Base-by-base conservation (phyloP, 495 filamentous ascomycete genomes). In the Neurospora discreta region DNA sequence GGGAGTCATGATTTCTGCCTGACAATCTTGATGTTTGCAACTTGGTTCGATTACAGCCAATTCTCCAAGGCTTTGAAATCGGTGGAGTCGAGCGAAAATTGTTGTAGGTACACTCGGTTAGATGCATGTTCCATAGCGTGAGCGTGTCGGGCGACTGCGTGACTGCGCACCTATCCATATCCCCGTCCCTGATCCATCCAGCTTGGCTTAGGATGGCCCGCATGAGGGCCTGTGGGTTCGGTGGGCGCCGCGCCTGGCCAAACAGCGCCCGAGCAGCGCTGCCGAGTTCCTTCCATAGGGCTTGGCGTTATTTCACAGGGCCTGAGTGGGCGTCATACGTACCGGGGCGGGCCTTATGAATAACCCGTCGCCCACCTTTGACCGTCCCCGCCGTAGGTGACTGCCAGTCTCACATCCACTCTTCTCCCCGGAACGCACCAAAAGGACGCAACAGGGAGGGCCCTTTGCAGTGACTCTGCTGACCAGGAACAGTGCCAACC, bases 301-400 rank as follows among this genome's bases (percentile, higher is more conserved):
- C 69, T 70, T 70, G 69, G 69, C 69, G 23, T 60, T 58, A 70
- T 70, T 70, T 70, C 40, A 70, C 69, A 23, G 39, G 69, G 68
- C 68, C 20, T 58, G 46, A 58, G 46, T 58, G 20, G 46, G 52
- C 52, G 52, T 65, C 52, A 52, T 52, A 52, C n/a, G 20, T 52
- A 52, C 43, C 44, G 23, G 23, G 33, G 38, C 38, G 38, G 38
- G 8, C 23, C 23, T 65, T 65, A 65, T 65, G 52, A 65, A 65
- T 65, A 13, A 65, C 52, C 52, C 52, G 23, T 65, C 30, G 52
- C 52, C 52, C 52, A 65, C 52, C 33, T 36, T 9, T 15, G 26
- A 65, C 52, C 26, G 52, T 65, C 52, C 52, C 52, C 52, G 52
- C 52, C 52, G 52, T 65, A 3, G 52, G 26, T n/a, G n/a, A n/a